Conservation (phyloP, 768 basidiomycete genomes). For the Lepiota venenata region DNA sequence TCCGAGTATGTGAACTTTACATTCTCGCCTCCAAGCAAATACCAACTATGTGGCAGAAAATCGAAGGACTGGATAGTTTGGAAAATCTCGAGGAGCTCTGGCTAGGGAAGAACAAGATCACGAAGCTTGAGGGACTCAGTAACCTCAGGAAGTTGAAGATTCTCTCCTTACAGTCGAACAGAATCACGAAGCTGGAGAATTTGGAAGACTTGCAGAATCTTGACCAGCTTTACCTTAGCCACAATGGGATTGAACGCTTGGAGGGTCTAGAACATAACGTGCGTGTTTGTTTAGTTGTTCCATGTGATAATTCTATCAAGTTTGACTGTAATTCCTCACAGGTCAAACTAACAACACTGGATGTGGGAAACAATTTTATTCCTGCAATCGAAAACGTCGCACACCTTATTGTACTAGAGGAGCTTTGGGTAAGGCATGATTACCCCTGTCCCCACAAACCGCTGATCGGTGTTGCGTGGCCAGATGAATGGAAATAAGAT, state of each 20-base stretch:
- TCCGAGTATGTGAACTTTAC: constrained; percentile 57
- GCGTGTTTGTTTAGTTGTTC: constrained; percentile 18
- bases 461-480: not conserved
- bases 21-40: not conserved
- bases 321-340: constrained; percentile 17
- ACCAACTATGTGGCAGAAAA: constrained; percentile 48
- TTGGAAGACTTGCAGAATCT: constrained; percentile 69
- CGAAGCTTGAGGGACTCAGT: constrained; percentile 75
- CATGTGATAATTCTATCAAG: not conserved
- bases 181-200: constrained; percentile 84
- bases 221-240: constrained; percentile 90
- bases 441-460: not conserved
- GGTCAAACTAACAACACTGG: constrained; percentile 78
- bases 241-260: constrained; percentile 83
- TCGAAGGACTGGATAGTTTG: constrained; percentile 80
- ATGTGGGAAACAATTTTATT: constrained; percentile 85
- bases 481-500: constrained; percentile 91
- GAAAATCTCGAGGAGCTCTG: constrained; percentile 89
- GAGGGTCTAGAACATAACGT: constrained; percentile 89
- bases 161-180: constrained; percentile 90
- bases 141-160: constrained; percentile 74
- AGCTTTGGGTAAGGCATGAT: constrained; percentile 77
- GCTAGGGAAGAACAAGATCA: constrained; percentile 98
- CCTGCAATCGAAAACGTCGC: constrained; percentile 76
- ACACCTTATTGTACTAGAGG: constrained; percentile 75